A percentile compares a stretch with the other conserved stretches of the same genome.
These are phyloP conservation scores for Cladosporium colombiae DNA, from an alignment of 2,329 filamentous ascomycete genomes.

Conservation along the genomic window DNA sequence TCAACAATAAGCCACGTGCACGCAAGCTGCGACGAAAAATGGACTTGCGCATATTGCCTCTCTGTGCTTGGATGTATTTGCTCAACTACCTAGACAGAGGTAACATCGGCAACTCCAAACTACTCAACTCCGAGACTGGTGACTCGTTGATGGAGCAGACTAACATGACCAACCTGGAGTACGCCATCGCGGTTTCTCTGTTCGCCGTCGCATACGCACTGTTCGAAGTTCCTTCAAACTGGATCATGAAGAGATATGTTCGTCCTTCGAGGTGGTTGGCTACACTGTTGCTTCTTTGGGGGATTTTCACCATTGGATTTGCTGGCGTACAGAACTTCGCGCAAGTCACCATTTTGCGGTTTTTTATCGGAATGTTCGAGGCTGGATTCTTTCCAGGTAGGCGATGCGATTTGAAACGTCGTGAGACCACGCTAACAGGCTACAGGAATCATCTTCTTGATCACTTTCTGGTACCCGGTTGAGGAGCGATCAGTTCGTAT, in stretches of 20 bases:
- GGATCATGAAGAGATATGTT: slow-evolving; percentile 42
- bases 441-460: slow-evolving; percentile 10
- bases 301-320: slow-evolving; percentile 42
- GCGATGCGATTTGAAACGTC: slow-evolving; percentile 16
- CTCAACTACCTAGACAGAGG: slow-evolving; percentile 26
- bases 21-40: slow-evolving; percentile 27
- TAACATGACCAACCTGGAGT: slow-evolving; percentile 62
- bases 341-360: slow-evolving; percentile 38
- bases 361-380: slow-evolving; percentile 43
- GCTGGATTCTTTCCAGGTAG: slow-evolving; percentile 42
- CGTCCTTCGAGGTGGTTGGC: slow-evolving; percentile 43
- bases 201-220: slow-evolving; percentile 37
- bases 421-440: not conserved
- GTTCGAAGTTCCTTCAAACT: slow-evolving; percentile 40
- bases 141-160: slow-evolving; percentile 57
- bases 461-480: slow-evolving; percentile 56
- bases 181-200: slow-evolving; percentile 47
- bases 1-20: slow-evolving; percentile 29
- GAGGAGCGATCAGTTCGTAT: slow-evolving; percentile 61
- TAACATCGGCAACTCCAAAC: slow-evolving; percentile 55
- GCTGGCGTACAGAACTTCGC: slow-evolving; percentile 39
- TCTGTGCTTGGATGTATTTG: slow-evolving; percentile 30
- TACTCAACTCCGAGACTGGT: slow-evolving; percentile 56
- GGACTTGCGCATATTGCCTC: slow-evolving; percentile 29
- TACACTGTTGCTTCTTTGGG: slow-evolving; percentile 43